A percentile compares a stretch with the other conserved stretches of the same genome.
Conservation (phyloP, 148 eudicot species). For the Gaultheria prostrata region DNA sequence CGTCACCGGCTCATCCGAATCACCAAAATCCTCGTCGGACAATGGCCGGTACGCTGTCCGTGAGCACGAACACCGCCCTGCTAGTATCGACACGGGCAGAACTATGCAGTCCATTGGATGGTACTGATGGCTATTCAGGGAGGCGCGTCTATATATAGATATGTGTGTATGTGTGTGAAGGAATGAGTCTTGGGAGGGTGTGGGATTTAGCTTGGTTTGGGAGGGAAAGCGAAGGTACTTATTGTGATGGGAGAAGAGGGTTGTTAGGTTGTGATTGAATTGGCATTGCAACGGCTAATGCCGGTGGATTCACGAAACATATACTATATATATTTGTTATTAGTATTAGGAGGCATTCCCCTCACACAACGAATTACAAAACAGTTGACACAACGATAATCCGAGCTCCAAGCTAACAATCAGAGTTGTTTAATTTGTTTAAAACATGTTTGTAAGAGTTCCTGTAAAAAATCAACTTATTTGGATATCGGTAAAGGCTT, state of each 20-base stretch:
- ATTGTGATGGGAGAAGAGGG: neutral
- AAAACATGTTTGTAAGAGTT: too few species aligned
- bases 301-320: neutral
- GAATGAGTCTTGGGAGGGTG: neutral
- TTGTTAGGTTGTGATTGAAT: neutral
- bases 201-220: neutral
- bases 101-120: constrained; percentile 39
- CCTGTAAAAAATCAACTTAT: too few species aligned
- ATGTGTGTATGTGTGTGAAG: neutral
- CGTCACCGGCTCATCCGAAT: constrained; percentile 28
- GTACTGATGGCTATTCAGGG: neutral
- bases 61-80: constrained; percentile 38
- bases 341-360: too few species aligned
- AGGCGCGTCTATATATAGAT: neutral
- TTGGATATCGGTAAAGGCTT: too few species aligned
- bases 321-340: neutral
- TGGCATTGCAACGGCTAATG: neutral
- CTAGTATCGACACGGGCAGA: constrained; percentile 36
- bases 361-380: too few species aligned
- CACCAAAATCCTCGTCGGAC: constrained; percentile 2
- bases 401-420: too few species aligned
- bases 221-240: neutral
- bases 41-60: constrained; percentile 29
- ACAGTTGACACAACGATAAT: too few species aligned
- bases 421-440: too few species aligned